phyloP scores from a whole-genome alignment of 495 filamentous ascomycete genomes.

The Talaromyces ruber region DNA sequence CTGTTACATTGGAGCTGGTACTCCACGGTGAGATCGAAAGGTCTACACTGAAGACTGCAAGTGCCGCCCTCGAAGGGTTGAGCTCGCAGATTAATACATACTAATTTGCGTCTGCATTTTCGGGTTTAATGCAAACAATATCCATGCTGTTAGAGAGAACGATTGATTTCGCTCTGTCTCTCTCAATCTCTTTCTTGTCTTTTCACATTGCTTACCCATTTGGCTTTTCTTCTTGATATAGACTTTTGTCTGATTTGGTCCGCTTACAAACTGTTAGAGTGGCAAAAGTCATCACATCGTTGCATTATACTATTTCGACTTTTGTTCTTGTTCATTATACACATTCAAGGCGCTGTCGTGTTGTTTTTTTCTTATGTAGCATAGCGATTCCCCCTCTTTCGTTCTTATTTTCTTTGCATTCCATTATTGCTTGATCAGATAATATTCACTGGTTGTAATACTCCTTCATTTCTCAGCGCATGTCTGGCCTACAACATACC shows the following conservation, averaged over 20 bases:
- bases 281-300: neutral
- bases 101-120: neutral
- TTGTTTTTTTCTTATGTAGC: neutral
- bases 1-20: neutral
- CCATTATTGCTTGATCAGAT: neutral
- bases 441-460: neutral
- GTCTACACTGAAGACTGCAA: neutral
- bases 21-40: neutral
- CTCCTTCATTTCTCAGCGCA: neutral
- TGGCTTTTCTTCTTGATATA: neutral
- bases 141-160: neutral
- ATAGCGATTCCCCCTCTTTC: neutral
- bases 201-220: neutral
- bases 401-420: neutral
- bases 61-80: neutral
- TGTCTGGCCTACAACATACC: neutral
- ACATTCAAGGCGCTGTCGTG: neutral
- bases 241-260: neutral
- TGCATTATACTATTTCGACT: neutral
- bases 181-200: neutral
- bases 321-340: neutral
- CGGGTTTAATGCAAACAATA: neutral
- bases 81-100: neutral
- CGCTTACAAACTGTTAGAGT: neutral
- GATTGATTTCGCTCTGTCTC: neutral